These are phyloP conservation scores for Pseudocercospora macadamiae DNA, from an alignment of 2,329 filamentous ascomycete genomes.

Conservation along the genomic window DNA sequence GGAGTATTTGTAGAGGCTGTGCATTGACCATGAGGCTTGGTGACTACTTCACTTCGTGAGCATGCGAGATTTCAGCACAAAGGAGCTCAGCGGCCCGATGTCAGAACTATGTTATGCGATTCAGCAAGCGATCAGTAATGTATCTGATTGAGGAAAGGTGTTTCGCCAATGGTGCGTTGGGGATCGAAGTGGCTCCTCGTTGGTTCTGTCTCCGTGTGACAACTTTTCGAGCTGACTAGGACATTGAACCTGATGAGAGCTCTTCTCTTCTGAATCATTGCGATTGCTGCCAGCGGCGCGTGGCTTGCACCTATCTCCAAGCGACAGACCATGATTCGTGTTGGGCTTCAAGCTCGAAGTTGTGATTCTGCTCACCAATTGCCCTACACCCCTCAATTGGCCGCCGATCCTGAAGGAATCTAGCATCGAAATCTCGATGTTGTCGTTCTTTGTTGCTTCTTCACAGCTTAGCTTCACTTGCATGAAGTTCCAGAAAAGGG, in stretches of 20 bases:
- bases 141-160: too few species aligned
- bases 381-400: neutral
- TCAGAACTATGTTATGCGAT: too few species aligned
- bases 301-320: neutral
- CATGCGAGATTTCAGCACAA: neutral
- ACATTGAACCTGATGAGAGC: too few species aligned
- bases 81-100: neutral
- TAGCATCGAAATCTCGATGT: neutral
- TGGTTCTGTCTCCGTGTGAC: too few species aligned
- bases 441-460: neutral
- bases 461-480: neutral
- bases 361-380: neutral
- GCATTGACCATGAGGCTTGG: neutral
- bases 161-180: too few species aligned
- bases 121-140: too few species aligned
- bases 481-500: too few species aligned
- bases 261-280: too few species aligned
- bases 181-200: too few species aligned
- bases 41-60: neutral
- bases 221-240: too few species aligned
- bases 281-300: too few species aligned
- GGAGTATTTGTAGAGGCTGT: neutral
- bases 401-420: neutral
- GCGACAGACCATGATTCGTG: neutral
- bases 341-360: neutral